Evolutionary conservation across 1,284 basidiomycete species (phyloP).

Genomic region (Coriolopsis trogii): DNA sequence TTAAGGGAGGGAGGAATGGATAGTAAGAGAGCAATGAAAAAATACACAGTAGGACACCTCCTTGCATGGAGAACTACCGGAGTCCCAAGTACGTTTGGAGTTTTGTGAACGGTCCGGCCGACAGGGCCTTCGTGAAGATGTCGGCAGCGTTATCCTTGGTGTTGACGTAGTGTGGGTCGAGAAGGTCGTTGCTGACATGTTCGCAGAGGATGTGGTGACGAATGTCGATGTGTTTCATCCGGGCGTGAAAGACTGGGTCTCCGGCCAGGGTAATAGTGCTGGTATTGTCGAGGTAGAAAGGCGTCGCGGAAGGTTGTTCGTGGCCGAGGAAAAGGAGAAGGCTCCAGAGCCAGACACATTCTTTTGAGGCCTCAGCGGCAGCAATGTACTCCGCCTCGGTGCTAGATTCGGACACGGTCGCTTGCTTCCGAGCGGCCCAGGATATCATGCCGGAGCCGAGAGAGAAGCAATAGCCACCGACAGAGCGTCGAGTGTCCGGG

Average conservation of each 20-base stretch:
- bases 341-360: conserved; percentile 28
- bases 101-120: conserved; percentile 1
- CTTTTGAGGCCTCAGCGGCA: conserved; percentile 19
- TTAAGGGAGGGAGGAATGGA: background rate
- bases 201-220: conserved; percentile 23
- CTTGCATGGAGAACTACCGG: conserved; percentile 11
- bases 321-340: conserved; percentile 12
- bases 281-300: conserved; percentile 18
- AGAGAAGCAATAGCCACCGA: conserved; percentile 33
- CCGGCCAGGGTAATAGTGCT: conserved; percentile 14
- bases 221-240: conserved; percentile 25
- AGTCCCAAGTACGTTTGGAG: conserved; percentile 11
- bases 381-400: conserved; percentile 35
- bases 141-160: conserved; percentile 18
- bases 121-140: conserved; percentile 21
- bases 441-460: conserved; percentile 31
- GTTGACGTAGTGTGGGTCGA: conserved; percentile 4
- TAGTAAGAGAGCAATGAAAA: background rate
- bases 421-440: conserved; percentile 36
- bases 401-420: conserved; percentile 31
- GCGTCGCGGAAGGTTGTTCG: background rate
- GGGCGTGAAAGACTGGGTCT: conserved; percentile 16
- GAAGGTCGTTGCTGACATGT: background rate
- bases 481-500: conserved; percentile 15
- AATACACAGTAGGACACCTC: conserved; percentile 13